A percentile compares a stretch with the other conserved stretches of the same genome.
Evolutionary conservation across 2,329 filamentous ascomycete species (phyloP).

Genomic region (Chrysoporthe puriensis): DNA sequence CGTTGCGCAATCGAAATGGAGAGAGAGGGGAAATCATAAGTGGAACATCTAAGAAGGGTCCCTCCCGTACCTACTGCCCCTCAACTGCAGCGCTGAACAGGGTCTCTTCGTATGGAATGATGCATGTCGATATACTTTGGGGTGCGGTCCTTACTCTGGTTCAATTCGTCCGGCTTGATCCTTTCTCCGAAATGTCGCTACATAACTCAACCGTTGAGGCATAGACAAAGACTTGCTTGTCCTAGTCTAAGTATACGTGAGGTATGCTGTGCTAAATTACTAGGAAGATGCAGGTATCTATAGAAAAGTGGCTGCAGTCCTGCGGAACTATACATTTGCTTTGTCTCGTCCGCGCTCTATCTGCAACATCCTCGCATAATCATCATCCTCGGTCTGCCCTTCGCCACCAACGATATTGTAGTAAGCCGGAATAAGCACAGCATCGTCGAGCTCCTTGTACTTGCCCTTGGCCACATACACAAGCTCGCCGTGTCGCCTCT

Average conservation of each 20-base stretch:
- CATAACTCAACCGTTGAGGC: neutral
- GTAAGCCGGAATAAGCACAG: neutral
- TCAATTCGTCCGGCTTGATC: no score
- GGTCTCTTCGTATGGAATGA: no score
- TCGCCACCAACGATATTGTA: neutral
- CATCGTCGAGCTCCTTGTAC: neutral
- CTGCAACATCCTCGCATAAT: neutral
- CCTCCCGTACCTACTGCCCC: no score
- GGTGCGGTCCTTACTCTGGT: no score
- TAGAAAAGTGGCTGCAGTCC: neutral
- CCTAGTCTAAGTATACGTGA: neutral
- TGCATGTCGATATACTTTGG: no score
- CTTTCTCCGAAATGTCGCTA: neutral
- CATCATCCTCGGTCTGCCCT: neutral
- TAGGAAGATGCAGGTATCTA: neutral
- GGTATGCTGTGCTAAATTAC: neutral
- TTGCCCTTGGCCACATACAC: neutral
- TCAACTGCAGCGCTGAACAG: no score
- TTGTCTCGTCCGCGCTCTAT: neutral
- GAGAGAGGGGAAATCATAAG: no score
- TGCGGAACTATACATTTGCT: neutral
- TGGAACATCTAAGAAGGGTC: no score
- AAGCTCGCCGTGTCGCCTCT: neutral
- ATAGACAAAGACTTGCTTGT: neutral
- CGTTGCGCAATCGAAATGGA: no score